phyloP scores from a whole-genome alignment of 805 yeast species.

The Starmerella floricola region DNA sequence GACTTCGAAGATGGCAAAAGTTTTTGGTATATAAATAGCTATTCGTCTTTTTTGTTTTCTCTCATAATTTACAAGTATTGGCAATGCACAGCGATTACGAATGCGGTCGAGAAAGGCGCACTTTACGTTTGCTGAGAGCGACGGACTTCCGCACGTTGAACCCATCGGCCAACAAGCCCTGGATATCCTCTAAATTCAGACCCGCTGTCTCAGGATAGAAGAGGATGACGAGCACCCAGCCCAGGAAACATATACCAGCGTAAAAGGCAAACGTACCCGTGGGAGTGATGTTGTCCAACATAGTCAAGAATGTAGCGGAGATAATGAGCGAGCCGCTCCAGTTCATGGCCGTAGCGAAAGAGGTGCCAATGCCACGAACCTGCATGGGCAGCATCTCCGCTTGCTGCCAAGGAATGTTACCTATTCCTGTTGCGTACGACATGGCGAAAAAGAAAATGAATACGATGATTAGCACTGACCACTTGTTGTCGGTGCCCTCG shows the following conservation, averaged over 20 bases:
- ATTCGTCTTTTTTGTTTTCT: not conserved
- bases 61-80: not conserved
- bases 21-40: not conserved
- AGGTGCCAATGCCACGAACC: constrained; percentile 85
- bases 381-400: constrained; percentile 88
- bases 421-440: constrained; percentile 85
- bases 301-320: constrained; percentile 84
- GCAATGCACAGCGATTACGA: not conserved
- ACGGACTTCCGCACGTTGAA: constrained; percentile 65
- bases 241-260: constrained; percentile 64
- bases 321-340: constrained; percentile 92
- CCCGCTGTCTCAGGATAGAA: constrained; percentile 89
- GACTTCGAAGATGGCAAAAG: no score
- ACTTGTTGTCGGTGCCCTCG: constrained; percentile 26
- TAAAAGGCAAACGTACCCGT: constrained; percentile 88
- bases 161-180: constrained; percentile 66
- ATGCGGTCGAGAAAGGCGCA: constrained; percentile 8
- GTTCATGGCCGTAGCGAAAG: constrained; percentile 82
- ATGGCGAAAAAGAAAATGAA: constrained; percentile 83
- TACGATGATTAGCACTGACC: constrained; percentile 81
- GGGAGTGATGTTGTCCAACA: constrained; percentile 87
- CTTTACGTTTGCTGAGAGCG: constrained; percentile 34
- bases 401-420: constrained; percentile 98
- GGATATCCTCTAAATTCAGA: constrained; percentile 83
- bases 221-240: constrained; percentile 65